phyloP scores from a whole-genome alignment of 23 red algal genomes.

The Chondrus crispus region DNA sequence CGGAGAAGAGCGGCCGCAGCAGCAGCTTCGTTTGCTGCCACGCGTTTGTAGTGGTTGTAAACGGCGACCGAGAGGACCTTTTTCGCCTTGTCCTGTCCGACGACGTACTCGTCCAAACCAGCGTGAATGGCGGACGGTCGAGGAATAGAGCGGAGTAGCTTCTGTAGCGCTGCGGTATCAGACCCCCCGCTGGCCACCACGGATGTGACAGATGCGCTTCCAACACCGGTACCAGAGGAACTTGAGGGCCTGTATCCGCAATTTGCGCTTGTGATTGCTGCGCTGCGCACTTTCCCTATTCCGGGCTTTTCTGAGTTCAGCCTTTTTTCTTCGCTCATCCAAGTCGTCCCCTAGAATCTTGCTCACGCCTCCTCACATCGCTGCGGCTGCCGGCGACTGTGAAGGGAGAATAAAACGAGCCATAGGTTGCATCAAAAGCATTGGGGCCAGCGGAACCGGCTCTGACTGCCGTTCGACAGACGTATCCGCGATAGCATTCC shows the following conservation, averaged over 20 bases:
- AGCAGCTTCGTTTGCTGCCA: conserved; percentile 60
- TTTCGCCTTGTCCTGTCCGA: conserved; percentile 85
- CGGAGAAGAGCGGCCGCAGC: conserved; percentile 46
- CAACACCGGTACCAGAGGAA: too few relatives aligned
- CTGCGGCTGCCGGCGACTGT: too few relatives aligned
- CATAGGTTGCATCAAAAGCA: too few relatives aligned
- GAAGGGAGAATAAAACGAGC: too few relatives aligned
- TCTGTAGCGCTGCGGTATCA: conserved; percentile 39
- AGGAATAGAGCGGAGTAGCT: conserved; percentile 69
- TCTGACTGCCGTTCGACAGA: too few relatives aligned
- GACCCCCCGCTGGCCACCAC: too few relatives aligned
- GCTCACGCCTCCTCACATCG: neutral
- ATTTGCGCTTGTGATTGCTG: conserved; percentile 34
- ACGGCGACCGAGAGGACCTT: conserved; percentile 82
- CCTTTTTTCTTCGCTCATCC: conserved; percentile 3
- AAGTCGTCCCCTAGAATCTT: neutral
- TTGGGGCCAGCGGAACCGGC: too few relatives aligned
- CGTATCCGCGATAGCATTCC: too few relatives aligned
- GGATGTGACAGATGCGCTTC: too few relatives aligned
- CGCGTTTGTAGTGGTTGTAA: conserved; percentile 94
- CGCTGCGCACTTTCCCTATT: conserved; percentile 45
- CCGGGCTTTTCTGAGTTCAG: conserved; percentile 34
- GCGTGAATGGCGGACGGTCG: conserved; percentile 77
- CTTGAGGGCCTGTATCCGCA: conserved; percentile 20
- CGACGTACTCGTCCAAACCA: conserved; percentile 69